Evolutionary conservation across 768 basidiomycete species (phyloP).

Genomic region (Suillus lakei): DNA sequence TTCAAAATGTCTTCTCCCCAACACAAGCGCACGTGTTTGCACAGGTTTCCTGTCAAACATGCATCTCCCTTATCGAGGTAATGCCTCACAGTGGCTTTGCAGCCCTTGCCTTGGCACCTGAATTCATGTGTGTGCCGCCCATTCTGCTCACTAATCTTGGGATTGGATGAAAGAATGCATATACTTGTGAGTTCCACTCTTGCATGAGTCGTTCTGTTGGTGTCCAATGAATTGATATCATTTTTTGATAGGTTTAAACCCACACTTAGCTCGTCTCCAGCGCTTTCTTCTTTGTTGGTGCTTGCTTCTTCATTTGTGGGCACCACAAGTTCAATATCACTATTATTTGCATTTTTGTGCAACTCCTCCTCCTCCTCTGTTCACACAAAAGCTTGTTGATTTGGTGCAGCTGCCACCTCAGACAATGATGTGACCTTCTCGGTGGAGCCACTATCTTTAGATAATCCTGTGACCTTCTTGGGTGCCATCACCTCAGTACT

Average conservation of each 20-base stretch:
- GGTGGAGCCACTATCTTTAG: not conserved
- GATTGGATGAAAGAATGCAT: constrained; percentile 30
- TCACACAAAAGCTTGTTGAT: not conserved
- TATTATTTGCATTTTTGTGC: not conserved
- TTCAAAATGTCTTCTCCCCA: constrained; percentile 24
- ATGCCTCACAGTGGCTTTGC: constrained; percentile 11
- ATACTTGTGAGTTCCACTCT: constrained; percentile 32
- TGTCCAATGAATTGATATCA: not conserved
- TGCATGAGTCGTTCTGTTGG: constrained; percentile 21
- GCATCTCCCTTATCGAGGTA: constrained; percentile 24
- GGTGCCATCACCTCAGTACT: not conserved
- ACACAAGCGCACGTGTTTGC: constrained; percentile 20
- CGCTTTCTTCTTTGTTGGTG: no score
- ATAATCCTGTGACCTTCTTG: not conserved
- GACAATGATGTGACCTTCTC: not conserved
- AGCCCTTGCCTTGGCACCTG: constrained; percentile 21
- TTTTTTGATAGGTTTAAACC: constrained; percentile 5
- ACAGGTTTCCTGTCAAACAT: constrained; percentile 27
- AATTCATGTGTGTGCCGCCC: constrained; percentile 27
- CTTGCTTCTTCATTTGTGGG: not conserved
- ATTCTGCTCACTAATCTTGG: constrained; percentile 22
- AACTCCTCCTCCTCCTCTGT: not conserved
- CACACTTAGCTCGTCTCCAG: not conserved
- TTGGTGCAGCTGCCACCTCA: not conserved
- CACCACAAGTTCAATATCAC: not conserved